phyloP scores from a whole-genome alignment of 805 yeast species.

The Nakazawaea sp. region DNA sequence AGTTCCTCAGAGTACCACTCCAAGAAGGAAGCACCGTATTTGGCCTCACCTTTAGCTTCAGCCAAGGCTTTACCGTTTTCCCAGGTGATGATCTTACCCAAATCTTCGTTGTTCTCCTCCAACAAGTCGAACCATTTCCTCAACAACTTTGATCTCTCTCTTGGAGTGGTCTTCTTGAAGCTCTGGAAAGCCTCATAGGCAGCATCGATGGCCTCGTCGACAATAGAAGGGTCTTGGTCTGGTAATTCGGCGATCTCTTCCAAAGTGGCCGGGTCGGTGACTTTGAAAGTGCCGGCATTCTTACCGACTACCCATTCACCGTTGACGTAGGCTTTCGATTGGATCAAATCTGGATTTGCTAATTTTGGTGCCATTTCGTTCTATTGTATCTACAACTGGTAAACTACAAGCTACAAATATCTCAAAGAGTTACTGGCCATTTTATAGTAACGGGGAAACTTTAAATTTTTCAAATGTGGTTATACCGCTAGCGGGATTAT shows the following conservation, averaged over 20 bases:
- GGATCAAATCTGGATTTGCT: conserved; percentile 32
- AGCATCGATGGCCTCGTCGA: conserved; percentile 43
- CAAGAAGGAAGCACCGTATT: conserved; percentile 66
- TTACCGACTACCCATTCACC: conserved; percentile 62
- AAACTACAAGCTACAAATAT: too few relatives aligned
- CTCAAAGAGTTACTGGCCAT: too few relatives aligned
- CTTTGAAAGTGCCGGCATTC: conserved; percentile 48
- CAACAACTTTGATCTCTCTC: conserved; percentile 49
- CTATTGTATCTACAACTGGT: too few relatives aligned
- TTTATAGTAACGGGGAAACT: too few relatives aligned
- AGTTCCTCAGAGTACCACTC: conserved; percentile 90
- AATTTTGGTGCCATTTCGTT: conserved; percentile 4
- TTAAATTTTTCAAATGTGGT: too few relatives aligned
- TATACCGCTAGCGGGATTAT: too few relatives aligned
- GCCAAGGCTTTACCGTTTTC: conserved; percentile 73
- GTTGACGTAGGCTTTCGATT: conserved; percentile 55
- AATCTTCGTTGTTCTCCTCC: conserved; percentile 52
- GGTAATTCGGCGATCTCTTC: conserved; percentile 48
- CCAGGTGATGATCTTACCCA: conserved; percentile 55
- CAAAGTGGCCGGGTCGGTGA: conserved; percentile 72
- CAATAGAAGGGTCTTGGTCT: conserved; percentile 42
- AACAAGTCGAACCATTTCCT: conserved; percentile 45
- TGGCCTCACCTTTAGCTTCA: conserved; percentile 66
- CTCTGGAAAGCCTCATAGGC: conserved; percentile 47
- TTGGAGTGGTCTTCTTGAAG: conserved; percentile 49